These are phyloP conservation scores for Cornus controversa DNA, from an alignment of 148 eudicot species.

Conservation along the genomic window DNA sequence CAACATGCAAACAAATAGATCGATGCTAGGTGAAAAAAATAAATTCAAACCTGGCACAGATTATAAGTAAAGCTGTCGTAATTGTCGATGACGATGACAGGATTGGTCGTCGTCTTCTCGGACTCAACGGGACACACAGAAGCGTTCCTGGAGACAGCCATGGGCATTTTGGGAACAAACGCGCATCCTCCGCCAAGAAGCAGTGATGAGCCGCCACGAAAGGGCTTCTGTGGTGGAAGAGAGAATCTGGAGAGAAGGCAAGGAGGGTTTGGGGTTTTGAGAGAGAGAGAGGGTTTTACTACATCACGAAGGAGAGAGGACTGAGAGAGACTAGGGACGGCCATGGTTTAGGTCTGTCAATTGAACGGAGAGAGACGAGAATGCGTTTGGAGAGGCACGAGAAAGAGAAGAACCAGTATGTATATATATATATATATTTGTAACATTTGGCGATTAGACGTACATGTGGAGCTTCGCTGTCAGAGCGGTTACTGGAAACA, in stretches of 20 bases:
- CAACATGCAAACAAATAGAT: background rate
- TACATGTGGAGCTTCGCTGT: too few relatives aligned
- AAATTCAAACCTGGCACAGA: constrained; percentile 70
- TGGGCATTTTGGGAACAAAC: background rate
- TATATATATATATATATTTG: background rate
- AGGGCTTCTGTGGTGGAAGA: constrained; percentile 2
- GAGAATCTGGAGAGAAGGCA: background rate
- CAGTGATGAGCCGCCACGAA: background rate
- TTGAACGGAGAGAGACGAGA: too few relatives aligned
- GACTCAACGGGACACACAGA: background rate
- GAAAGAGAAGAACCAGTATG: too few relatives aligned
- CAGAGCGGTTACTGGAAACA: too few relatives aligned
- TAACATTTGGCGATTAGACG: too few relatives aligned
- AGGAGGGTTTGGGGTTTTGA: background rate
- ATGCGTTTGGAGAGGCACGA: background rate
- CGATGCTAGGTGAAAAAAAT: background rate
- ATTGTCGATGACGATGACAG: constrained; percentile 84
- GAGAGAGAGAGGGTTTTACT: background rate
- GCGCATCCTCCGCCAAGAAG: background rate
- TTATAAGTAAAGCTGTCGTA: constrained; percentile 98
- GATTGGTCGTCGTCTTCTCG: constrained; percentile 21
- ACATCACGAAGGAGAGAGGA: background rate
- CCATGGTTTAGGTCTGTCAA: background rate
- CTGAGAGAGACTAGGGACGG: background rate
- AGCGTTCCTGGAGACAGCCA: constrained; percentile 1